Percentiles rank a stretch among this genome's conserved stretches.
Conservation (phyloP, 73 alveolate genomes). For the Stentor coeruleus region DNA sequence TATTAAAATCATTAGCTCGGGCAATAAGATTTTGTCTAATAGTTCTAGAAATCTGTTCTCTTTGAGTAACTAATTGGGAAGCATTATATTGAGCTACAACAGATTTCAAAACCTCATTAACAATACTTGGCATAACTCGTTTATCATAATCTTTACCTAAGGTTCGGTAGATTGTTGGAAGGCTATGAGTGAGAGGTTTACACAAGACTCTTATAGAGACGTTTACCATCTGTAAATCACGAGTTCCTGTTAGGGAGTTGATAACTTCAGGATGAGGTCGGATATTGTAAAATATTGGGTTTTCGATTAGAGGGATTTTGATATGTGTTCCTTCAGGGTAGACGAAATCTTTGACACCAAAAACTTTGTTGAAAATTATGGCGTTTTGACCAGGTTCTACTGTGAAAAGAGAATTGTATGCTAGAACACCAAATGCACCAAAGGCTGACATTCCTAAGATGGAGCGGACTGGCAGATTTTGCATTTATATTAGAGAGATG, state of each 20-base stretch:
- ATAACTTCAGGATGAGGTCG: slow-evolving; percentile 61
- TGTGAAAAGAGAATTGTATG: slow-evolving; percentile 46
- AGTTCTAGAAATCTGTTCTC: slow-evolving; percentile 81
- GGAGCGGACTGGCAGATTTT: no score
- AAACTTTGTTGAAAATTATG: slow-evolving; percentile 56
- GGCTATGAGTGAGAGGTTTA: slow-evolving; percentile 57
- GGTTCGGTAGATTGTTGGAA: slow-evolving; percentile 61
- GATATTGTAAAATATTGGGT: slow-evolving; percentile 63
- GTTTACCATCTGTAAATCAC: slow-evolving; percentile 77
- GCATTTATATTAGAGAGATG: no score
- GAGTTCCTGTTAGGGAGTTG: slow-evolving; percentile 77
- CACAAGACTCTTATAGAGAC: slow-evolving; percentile 64
- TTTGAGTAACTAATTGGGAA: slow-evolving; percentile 67
- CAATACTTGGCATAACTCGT: slow-evolving; percentile 73
- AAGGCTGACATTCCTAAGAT: background rate
- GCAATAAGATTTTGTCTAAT: slow-evolving; percentile 57
- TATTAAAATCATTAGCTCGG: slow-evolving; percentile 77
- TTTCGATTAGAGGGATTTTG: slow-evolving; percentile 58
- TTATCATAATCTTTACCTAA: slow-evolving; percentile 74
- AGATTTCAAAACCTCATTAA: slow-evolving; percentile 69
- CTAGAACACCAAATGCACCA: slow-evolving; percentile 6
- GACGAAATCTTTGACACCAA: slow-evolving; percentile 50
- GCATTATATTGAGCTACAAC: slow-evolving; percentile 84
- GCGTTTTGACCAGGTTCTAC: slow-evolving; percentile 87
- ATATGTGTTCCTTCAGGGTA: slow-evolving; percentile 91